These are phyloP conservation scores for Margaritispora aquatica DNA, from an alignment of 495 filamentous ascomycete species.

Conservation along the genomic window DNA sequence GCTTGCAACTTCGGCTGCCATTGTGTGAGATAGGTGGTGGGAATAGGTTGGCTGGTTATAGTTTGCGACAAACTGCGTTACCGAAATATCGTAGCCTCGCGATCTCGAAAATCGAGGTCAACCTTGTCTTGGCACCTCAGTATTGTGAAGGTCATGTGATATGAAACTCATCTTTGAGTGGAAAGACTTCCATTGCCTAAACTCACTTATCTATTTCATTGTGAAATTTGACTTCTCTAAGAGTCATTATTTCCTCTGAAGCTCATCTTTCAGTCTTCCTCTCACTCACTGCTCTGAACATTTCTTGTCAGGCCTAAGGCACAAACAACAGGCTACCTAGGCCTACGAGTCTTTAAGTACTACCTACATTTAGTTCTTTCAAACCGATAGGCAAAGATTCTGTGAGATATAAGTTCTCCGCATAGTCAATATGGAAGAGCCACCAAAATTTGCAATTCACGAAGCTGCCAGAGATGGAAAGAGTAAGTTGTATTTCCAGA, in stretches of 20 bases:
- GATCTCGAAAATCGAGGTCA: neutral
- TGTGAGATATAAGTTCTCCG: no score
- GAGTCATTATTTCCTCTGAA: neutral
- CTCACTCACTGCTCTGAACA: neutral
- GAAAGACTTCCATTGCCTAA: no score
- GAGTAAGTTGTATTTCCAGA: slow-evolving; percentile 46
- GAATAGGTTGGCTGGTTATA: neutral
- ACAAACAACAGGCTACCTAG: neutral
- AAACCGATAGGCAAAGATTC: no score
- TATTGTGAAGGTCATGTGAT: neutral
- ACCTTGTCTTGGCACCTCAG: neutral
- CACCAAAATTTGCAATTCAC: slow-evolving; percentile 76
- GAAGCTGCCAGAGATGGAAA: slow-evolving; percentile 84
- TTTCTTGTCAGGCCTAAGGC: neutral
- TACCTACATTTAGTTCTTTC: no score
- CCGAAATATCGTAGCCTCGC: neutral
- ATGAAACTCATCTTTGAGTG: neutral
- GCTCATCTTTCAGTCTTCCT: neutral
- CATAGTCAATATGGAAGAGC: slow-evolving; percentile 14
- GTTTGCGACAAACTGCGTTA: neutral
- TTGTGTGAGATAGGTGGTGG: slow-evolving; percentile 1
- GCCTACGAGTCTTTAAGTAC: neutral
- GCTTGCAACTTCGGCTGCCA: slow-evolving; percentile 27
- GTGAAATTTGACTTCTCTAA: neutral
- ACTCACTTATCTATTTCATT: no score